phyloP scores from a whole-genome alignment of 202 grass and related monocot species.

The Setaria viridis region DNA sequence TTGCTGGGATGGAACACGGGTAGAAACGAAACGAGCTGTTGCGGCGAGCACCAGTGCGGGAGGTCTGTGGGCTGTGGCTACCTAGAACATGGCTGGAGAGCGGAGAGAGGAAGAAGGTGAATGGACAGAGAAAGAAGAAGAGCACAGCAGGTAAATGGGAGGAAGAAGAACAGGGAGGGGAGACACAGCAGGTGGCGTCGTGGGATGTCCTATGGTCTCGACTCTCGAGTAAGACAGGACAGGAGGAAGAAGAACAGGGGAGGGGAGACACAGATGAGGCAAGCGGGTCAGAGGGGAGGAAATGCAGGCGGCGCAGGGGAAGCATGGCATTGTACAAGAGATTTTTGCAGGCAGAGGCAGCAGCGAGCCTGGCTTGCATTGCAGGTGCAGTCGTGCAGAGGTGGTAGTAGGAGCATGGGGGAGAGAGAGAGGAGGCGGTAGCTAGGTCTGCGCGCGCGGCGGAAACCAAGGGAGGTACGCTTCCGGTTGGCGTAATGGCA shows the following conservation, averaged over 20 bases:
- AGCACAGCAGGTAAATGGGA: too few species aligned
- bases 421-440: background rate
- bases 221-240: too few species aligned
- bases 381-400: background rate
- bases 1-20: too few species aligned
- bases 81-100: background rate
- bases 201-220: background rate
- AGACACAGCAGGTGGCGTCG: too few species aligned
- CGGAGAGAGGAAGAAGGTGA: too few species aligned
- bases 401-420: background rate
- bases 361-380: background rate
- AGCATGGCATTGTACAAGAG: slow-evolving; percentile 5
- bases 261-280: slow-evolving; percentile 44
- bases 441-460: slow-evolving; percentile 29
- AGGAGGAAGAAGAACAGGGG: too few species aligned
- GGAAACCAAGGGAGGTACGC: slow-evolving; percentile 27
- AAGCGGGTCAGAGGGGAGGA: slow-evolving; percentile 26
- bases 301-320: background rate
- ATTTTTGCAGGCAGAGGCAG: too few species aligned
- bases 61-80: too few species aligned
- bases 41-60: too few species aligned
- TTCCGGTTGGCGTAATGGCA: slow-evolving; percentile 62
- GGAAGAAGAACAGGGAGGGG: too few species aligned
- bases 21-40: too few species aligned
- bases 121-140: too few species aligned